These are phyloP conservation scores for Bidens hawaiensis DNA, from an alignment of 140 eudicot genomes.

Conservation along the genomic window DNA sequence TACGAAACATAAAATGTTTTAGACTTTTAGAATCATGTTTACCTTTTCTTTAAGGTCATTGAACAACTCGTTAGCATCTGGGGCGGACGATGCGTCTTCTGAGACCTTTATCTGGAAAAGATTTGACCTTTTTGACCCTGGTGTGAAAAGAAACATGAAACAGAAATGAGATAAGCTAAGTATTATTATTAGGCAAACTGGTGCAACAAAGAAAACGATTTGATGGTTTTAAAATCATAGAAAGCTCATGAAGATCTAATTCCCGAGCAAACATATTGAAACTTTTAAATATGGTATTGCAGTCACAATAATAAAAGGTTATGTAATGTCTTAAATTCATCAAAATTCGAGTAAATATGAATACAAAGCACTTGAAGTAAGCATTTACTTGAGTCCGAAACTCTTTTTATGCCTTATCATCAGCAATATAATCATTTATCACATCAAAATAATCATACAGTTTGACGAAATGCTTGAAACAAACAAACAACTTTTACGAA, in stretches of 20 bases:
- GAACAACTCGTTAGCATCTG: slow-evolving; percentile 61
- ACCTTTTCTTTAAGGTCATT: slow-evolving; percentile 82
- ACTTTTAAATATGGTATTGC: too few relatives aligned
- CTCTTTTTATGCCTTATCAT: too few relatives aligned
- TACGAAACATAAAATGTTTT: not conserved
- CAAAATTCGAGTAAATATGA: too few relatives aligned
- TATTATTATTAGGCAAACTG: not conserved
- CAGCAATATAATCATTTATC: too few relatives aligned
- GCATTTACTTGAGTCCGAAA: too few relatives aligned
- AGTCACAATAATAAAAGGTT: too few relatives aligned
- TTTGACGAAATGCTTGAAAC: too few relatives aligned
- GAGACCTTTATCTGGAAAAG: slow-evolving; percentile 61
- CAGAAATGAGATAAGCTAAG: not conserved
- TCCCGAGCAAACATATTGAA: not conserved
- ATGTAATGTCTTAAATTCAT: too few relatives aligned
- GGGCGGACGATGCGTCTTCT: slow-evolving; percentile 49
- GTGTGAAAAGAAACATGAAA: slow-evolving; percentile 6
- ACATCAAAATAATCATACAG: too few relatives aligned
- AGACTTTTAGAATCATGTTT: not conserved
- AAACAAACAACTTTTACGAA: too few relatives aligned
- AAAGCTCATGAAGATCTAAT: not conserved
- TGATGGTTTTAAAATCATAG: not conserved
- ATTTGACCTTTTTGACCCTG: slow-evolving; percentile 60
- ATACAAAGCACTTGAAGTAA: too few relatives aligned
- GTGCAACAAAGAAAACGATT: not conserved